Conservation (phyloP, 768 basidiomycete species). For the Lentinula detonsa region DNA sequence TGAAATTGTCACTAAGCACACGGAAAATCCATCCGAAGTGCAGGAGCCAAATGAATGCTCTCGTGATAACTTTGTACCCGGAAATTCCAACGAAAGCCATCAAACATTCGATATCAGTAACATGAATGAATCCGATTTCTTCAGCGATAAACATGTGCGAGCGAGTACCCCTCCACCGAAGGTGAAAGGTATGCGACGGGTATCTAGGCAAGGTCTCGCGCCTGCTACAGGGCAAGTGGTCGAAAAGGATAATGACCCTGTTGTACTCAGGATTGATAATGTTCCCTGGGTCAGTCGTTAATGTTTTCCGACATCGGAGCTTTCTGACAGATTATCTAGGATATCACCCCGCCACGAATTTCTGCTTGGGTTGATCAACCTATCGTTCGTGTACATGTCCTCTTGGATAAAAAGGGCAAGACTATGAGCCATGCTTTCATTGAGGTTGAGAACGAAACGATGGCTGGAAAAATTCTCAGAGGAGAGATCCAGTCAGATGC, state of each 20-base stretch:
- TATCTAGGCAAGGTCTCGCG: background rate
- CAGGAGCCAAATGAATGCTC: background rate
- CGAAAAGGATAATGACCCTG: constrained; percentile 27
- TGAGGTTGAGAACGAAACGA: constrained; percentile 57
- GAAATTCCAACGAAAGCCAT: background rate
- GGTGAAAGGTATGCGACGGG: background rate
- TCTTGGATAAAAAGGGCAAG: constrained; percentile 78
- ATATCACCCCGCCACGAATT: constrained; percentile 77
- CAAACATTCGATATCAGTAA: constrained; percentile 10
- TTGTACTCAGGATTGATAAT: constrained; percentile 80
- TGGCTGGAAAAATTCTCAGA: constrained; percentile 63
- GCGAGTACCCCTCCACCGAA: constrained; percentile 35
- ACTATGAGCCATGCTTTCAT: constrained; percentile 82
- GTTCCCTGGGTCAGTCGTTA: constrained; percentile 72
- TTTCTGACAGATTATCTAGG: constrained; percentile 33
- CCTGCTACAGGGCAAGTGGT: constrained; percentile 11
- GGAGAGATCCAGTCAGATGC: constrained; percentile 26
- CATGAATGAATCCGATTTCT: constrained; percentile 35
- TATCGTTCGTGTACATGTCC: constrained; percentile 65
- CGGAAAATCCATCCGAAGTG: background rate
- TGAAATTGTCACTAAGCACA: background rate
- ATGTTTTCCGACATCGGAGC: background rate
- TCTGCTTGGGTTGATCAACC: constrained; percentile 65
- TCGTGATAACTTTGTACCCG: background rate
- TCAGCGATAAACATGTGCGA: constrained; percentile 22